Evolutionary conservation across 306 rosid genomes (phyloP), one percentile per base, ranked within the genome.

Genomic region (Luffa acutangula): DNA sequence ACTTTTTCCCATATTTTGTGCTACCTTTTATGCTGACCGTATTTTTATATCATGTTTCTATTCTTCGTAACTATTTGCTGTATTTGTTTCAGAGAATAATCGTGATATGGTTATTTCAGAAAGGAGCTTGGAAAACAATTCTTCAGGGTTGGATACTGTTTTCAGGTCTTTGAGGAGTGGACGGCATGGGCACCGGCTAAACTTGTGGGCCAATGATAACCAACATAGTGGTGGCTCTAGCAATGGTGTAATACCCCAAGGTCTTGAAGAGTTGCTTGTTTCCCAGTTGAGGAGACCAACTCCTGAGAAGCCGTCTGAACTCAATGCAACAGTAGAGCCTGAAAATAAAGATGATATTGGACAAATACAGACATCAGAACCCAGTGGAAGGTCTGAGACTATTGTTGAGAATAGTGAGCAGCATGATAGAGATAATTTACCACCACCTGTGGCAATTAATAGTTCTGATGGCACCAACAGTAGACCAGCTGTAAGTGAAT

Each of bases 121-220:
- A 76, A 82, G 89, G 83, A 84, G 76, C 77, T 64, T 81, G 39
- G 96, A 94, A 84, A 93, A 81, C 87, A 87, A 82, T 77, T 86
- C 92, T 1, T 80, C 89, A n/a, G 89, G 91, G 64, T 83, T 94
- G 90, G 98, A 94, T 80, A 88, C 86, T 76, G 88, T 92, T 78
- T 92, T 94, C 73, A 91, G 97, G 37, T 94, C 98, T 52, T 80
- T 94, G 87, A 89, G 97, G 84, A 91, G 84, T 82, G 98, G 98
- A 70, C 98, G 98, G 77, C 97, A 94, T 80, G 97, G 98, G 48
- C 96, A 89, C 80, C 95, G 96, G 9, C 77, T 90, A 66, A 92
- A 94, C 85, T 85, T 92, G 83, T 94, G 98, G 98, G 84, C 84
- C 74, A 93, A 89, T 77, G 93, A 85, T 84, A 91, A 67, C 85